A percentile compares a stretch with the other conserved stretches of the same genome.
Evolutionary conservation across 2,329 filamentous ascomycete species (phyloP).

Genomic region (Sarocladium brachiariae): DNA sequence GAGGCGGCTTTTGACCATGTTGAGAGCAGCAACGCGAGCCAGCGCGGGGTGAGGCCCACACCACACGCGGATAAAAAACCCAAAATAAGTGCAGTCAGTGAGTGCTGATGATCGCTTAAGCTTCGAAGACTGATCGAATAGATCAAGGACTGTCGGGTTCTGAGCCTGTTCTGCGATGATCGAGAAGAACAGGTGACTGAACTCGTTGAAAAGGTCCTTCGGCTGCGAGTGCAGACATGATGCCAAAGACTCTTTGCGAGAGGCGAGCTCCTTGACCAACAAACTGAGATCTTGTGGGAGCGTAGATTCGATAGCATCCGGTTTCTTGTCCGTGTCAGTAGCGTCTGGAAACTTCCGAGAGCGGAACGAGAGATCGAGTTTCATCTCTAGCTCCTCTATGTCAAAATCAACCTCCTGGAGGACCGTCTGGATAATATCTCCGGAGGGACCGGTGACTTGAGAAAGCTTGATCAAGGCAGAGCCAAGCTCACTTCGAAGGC

Average conservation of each 20-base stretch:
- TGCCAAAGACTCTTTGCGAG: conserved; percentile 29
- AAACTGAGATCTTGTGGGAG: neutral
- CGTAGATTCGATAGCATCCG: conserved; percentile 23
- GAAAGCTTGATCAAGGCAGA: conserved; percentile 60
- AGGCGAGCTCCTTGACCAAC: conserved; percentile 30
- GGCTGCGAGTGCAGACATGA: conserved; percentile 47
- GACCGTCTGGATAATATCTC: conserved; percentile 58
- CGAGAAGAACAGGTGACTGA: conserved; percentile 52
- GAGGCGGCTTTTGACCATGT: conserved; percentile 52
- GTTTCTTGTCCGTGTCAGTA: conserved; percentile 28
- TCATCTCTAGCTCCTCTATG: conserved; percentile 67
- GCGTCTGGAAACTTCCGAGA: conserved; percentile 48
- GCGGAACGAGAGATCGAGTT: conserved; percentile 63
- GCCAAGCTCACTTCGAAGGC: conserved; percentile 57
- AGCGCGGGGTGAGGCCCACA: conserved; percentile 63
- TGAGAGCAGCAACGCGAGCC: conserved; percentile 62
- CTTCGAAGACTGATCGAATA: conserved; percentile 48
- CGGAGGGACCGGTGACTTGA: conserved; percentile 49
- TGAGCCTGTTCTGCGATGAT: conserved; percentile 40
- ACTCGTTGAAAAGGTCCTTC: conserved; percentile 48
- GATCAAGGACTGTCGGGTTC: conserved; percentile 31
- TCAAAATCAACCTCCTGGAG: conserved; percentile 64
- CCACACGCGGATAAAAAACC: conserved; percentile 71
- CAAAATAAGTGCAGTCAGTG: conserved; percentile 60
- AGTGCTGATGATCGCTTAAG: conserved; percentile 48